Evolutionary conservation across 345 rosid species (phyloP).

Genomic region (Zanthoxylum bungeanum): DNA sequence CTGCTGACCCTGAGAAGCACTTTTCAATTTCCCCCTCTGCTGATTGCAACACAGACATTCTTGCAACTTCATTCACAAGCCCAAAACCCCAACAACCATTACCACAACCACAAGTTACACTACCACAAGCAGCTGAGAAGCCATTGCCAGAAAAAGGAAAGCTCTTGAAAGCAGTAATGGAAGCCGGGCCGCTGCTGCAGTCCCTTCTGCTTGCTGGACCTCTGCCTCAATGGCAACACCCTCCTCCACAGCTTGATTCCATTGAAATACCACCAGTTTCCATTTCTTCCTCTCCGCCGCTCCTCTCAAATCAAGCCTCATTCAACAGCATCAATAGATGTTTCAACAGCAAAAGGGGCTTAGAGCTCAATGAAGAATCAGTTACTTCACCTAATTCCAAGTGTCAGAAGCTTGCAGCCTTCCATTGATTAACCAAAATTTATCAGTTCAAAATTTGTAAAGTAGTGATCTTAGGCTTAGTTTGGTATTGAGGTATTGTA

Average conservation of each 20-base stretch:
- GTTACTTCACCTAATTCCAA: conserved; percentile 28
- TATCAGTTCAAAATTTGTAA: too few species aligned
- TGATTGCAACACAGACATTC: conserved; percentile 11
- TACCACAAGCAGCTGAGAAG: conserved; percentile 29
- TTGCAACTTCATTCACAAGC: conserved; percentile 5
- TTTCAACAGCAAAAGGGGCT: conserved; percentile 34
- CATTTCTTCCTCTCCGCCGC: conserved; percentile 37
- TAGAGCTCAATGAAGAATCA: conserved; percentile 22
- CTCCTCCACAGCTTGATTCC: conserved; percentile 60
- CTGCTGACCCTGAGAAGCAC: conserved; percentile 13
- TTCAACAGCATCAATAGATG: conserved; percentile 24
- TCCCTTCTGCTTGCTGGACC: conserved; percentile 70
- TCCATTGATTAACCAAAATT: conserved; percentile 17
- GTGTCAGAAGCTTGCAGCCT: conserved; percentile 20
- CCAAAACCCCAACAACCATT: conserved; percentile 5
- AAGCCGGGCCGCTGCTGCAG: conserved; percentile 67
- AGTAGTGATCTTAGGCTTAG: too few species aligned
- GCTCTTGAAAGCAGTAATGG: conserved; percentile 65
- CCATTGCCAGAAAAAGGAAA: conserved; percentile 62
- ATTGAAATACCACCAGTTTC: conserved; percentile 63
- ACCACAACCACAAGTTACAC: too few species aligned
- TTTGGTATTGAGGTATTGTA: too few species aligned
- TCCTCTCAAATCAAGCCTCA: conserved; percentile 25
- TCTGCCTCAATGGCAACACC: conserved; percentile 79
- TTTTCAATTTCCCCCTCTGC: conserved; percentile 15